These are phyloP conservation scores for Phytopythium cucurbitacearum DNA, from an alignment of 352 stramenopile genomes.

Conservation along the genomic window DNA sequence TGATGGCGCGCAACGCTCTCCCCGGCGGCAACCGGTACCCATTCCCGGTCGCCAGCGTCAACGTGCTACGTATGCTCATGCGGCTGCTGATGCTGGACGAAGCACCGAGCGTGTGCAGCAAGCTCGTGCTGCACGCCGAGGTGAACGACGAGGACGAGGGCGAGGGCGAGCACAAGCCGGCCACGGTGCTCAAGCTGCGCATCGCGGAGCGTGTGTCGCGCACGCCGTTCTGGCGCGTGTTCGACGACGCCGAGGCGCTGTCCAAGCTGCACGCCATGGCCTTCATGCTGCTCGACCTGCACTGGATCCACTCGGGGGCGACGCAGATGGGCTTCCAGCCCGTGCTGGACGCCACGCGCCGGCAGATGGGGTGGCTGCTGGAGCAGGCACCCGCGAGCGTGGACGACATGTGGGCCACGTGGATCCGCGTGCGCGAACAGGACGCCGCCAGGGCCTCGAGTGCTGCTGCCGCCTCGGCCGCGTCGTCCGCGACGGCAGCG, in stretches of 20 bases:
- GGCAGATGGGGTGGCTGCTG: conserved; percentile 79
- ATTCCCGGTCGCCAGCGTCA: conserved; percentile 81
- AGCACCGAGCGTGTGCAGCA: conserved; percentile 56
- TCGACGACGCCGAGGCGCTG: conserved; percentile 66
- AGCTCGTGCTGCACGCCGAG: conserved; percentile 64
- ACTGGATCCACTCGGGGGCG: conserved; percentile 75
- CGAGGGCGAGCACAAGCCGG: not conserved
- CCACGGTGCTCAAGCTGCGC: conserved; percentile 61
- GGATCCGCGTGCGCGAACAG: conserved; percentile 76
- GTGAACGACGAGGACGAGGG: conserved; percentile 18
- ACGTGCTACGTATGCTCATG: conserved; percentile 85
- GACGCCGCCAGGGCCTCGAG: conserved; percentile 53
- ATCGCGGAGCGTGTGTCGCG: conserved; percentile 77
- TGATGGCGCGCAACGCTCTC: conserved; percentile 74
- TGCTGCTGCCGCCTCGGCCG: conserved; percentile 14
- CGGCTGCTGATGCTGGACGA: conserved; percentile 82
- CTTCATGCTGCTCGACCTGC: conserved; percentile 81
- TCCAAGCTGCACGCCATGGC: conserved; percentile 80
- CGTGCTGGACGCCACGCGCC: conserved; percentile 68
- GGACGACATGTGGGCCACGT: conserved; percentile 84
- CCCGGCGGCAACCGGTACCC: conserved; percentile 74
- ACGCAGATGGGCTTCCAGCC: conserved; percentile 85
- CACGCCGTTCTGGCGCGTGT: conserved; percentile 77
- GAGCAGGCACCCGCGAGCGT: conserved; percentile 66
- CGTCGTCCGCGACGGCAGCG: conserved; percentile 10